Evolutionary conservation across 495 filamentous ascomycete species (phyloP).

Genomic region (Saxophila tyrrhenica): DNA sequence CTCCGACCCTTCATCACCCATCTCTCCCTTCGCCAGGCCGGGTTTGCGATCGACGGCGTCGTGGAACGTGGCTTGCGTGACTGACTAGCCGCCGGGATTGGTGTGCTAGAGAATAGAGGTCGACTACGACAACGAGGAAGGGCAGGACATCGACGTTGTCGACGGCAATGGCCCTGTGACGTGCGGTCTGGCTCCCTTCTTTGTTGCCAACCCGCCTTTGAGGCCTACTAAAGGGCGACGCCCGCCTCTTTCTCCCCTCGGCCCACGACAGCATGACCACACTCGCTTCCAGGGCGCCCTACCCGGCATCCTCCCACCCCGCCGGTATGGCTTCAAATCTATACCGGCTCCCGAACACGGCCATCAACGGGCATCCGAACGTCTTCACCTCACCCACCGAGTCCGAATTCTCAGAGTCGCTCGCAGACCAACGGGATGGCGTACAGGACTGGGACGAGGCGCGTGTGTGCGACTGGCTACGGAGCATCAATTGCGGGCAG

Average conservation of each 20-base stretch:
- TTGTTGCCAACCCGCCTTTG: not conserved
- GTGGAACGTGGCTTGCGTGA: not conserved
- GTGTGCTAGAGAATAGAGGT: not conserved
- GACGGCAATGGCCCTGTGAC: not conserved
- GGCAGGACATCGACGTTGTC: not conserved
- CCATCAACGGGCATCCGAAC: constrained; percentile 50
- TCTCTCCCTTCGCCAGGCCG: not conserved
- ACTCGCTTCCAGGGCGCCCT: constrained; percentile 76
- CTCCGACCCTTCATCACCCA: not conserved
- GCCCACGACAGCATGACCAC: constrained; percentile 52
- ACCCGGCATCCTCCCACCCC: constrained; percentile 43
- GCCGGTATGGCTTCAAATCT: constrained; percentile 22
- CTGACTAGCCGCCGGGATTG: not conserved
- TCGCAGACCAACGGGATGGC: constrained; percentile 10
- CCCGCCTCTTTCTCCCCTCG: not conserved
- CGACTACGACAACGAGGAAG: not conserved
- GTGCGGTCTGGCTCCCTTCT: not conserved
- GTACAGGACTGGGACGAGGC: constrained; percentile 70
- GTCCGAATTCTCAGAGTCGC: constrained; percentile 82
- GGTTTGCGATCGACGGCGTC: not conserved
- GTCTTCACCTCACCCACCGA: constrained; percentile 79
- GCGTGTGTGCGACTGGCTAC: constrained; percentile 77
- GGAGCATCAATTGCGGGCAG: constrained; percentile 80
- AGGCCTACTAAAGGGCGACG: not conserved
- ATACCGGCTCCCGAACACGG: constrained; percentile 32